A percentile compares a stretch with the other conserved stretches of the same genome.
Conservation (phyloP, 495 filamentous ascomycete genomes). For the Lophiotrema nucula region DNA sequence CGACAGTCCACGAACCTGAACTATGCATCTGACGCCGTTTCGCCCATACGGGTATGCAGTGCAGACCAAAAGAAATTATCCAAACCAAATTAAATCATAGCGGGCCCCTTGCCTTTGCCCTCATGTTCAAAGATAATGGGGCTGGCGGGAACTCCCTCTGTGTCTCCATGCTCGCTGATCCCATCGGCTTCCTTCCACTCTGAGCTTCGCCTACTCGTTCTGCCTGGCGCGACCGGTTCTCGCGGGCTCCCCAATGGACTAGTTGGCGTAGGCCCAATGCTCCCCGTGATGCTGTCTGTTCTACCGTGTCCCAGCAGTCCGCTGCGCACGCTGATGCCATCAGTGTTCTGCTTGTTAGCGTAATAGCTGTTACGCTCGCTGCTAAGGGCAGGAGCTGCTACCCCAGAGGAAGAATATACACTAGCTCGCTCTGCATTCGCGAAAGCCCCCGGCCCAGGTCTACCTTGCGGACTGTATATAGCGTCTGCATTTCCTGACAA, state of each 20-base stretch:
- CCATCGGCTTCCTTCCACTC: slow-evolving; percentile 61
- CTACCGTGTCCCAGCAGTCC: slow-evolving; percentile 71
- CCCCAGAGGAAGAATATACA: slow-evolving; percentile 78
- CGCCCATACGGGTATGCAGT: too few relatives aligned
- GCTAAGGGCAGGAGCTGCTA: slow-evolving; percentile 55
- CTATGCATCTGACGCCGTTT: too few relatives aligned
- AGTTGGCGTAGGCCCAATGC: slow-evolving; percentile 58
- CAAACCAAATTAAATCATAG: too few relatives aligned
- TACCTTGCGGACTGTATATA: slow-evolving; percentile 38
- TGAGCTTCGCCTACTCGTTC: slow-evolving; percentile 61
- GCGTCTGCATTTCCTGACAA: slow-evolving; percentile 72
- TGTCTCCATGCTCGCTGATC: slow-evolving; percentile 36
- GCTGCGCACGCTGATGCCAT: slow-evolving; percentile 76
- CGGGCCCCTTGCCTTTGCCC: slow-evolving; percentile 11
- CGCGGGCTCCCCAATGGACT: slow-evolving; percentile 63
- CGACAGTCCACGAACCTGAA: too few relatives aligned
- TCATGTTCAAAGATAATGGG: slow-evolving; percentile 5
- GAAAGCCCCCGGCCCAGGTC: slow-evolving; percentile 60
- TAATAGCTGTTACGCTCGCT: slow-evolving; percentile 84
- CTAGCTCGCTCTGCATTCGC: slow-evolving; percentile 76
- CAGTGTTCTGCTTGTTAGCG: slow-evolving; percentile 64
- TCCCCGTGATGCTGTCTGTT: slow-evolving; percentile 78
- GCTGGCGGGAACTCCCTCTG: background rate
- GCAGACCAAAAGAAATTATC: too few relatives aligned
- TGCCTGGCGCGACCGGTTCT: slow-evolving; percentile 46